Base-by-base conservation (phyloP, 495 filamentous ascomycete genomes). In the Cenococcum geophilum region DNA sequence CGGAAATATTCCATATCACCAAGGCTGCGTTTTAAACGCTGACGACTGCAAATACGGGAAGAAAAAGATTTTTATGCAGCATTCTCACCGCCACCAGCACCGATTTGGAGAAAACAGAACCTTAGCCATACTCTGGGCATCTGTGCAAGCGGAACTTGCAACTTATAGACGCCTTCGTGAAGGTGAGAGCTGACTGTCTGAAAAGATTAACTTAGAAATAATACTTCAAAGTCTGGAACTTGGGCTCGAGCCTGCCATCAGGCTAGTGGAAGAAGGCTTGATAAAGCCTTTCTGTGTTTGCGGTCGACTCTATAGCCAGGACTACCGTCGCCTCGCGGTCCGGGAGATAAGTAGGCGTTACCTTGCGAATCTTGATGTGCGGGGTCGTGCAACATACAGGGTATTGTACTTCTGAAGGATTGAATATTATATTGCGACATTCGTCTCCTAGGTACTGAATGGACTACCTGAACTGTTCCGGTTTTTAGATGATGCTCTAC, bases 111-210 rank as follows among this genome's bases (percentile, higher is more conserved):
- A 42, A n/a, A 35, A 57, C 37, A 51, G 18, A 22, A 50, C 51
- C 48, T 25, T 63, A 18, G 60, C 43, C 14, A 35, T 21, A 1
- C n/a, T 63, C 22, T 63, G 60, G 55, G 60, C 60, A 40, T 37
- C 60, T 14, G 55, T 63, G 9, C 54, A 63, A 23, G 49, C 60
- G 5, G 60, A 63, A 37, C 11, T 63, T 16, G 35, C 52, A 16
- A 63, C 55, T 14, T 63, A 63, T 23, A 54, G 60, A 25, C 54
- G 60, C 6, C 54, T 58, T 5, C 36, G 53, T 1, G 55, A 40
- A 20, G 48, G 47, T 0, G 37, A 49, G 34, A 20, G 35, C 20
- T 63, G 60, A 54, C 1, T 54, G 0, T 63, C 60, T 0, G 16
- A 32, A n/a, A 5, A 58, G 18, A 58, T 63, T 25, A 25, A 58